Evolutionary conservation across 2,329 filamentous ascomycete species (phyloP), one percentile per base, ranked within the genome.

Genomic region (Alternaria incomplexa): DNA sequence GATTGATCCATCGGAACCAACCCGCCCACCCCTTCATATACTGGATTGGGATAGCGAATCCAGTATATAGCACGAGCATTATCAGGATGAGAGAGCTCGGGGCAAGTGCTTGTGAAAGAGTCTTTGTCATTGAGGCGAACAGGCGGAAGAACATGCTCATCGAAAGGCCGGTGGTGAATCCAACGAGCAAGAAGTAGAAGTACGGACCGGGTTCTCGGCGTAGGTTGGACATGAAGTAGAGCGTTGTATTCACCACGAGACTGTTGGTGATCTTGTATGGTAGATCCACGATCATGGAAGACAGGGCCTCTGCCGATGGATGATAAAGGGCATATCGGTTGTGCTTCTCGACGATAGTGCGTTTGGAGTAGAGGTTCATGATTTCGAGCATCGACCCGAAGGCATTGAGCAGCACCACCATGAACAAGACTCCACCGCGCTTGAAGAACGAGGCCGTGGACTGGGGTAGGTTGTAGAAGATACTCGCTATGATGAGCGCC

Each of bases 71-170:
- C 73, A 91, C 83, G 22, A 91, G 83, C 44, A 83, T 85, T 48
- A 91, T 80, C 64, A 91, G 88, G 51, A 88, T 74, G 30, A 87
- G 78, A 11, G 83, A 83, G 5, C 84, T 81, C 0, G 85, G 85
- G 3, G 84, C 84, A 74, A 87, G 77, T 9, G 86, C 85, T 67
- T 87, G 85, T 0, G 82, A 82, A 6, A 87, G 76, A 0, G 90
- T 91, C 55, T 90, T 86, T 2, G 92, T 93, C 5, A 90, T 83
- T 1, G 91, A 89, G 17, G 86, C 92, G 65, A 96, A 91, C 3
- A 88, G 89, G 44, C 92, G 87, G 85, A 96, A 96, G 61, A 93
- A 85, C 88, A 92, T 93, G 48, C 89, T 92, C 91, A 95, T 95
- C 45, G 87, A 85, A 70, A 96, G 68, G 82, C 86, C 88, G 10